Percentiles rank a stretch among this genome's conserved stretches.
These are phyloP conservation scores for Tulasnella sp. DNA, from an alignment of 768 basidiomycete species.

Conservation along the genomic window DNA sequence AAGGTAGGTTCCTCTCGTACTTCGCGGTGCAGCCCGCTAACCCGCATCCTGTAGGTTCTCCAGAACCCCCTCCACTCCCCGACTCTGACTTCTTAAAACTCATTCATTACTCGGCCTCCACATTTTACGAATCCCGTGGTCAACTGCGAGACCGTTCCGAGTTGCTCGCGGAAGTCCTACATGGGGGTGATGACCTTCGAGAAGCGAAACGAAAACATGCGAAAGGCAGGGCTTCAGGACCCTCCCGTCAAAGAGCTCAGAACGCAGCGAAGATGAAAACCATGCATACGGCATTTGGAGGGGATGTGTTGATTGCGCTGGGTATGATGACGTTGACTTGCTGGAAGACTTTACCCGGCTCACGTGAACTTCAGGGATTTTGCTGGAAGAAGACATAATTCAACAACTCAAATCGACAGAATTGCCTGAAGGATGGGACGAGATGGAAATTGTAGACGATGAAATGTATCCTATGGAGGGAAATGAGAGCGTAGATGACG, in stretches of 20 bases:
- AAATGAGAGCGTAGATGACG: conserved; percentile 45
- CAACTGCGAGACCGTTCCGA: conserved; percentile 5
- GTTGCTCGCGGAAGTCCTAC: neutral
- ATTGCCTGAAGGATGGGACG: conserved; percentile 49
- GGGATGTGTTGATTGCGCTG: conserved; percentile 66
- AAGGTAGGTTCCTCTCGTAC: neutral
- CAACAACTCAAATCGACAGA: conserved; percentile 39
- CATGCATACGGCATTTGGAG: conserved; percentile 74
- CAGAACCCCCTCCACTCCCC: neutral
- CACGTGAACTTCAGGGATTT: conserved; percentile 47
- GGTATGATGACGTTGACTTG: conserved; percentile 43
- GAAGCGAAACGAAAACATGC: conserved; percentile 40
- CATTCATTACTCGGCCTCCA: conserved; percentile 50
- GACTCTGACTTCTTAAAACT: conserved; percentile 46
- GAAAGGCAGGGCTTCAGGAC: conserved; percentile 31
- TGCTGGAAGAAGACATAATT: conserved; percentile 63
- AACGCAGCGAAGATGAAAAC: conserved; percentile 37
- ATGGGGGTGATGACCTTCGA: neutral
- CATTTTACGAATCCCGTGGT: conserved; percentile 54
- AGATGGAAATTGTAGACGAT: conserved; percentile 31
- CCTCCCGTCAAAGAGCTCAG: conserved; percentile 31
- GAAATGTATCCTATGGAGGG: conserved; percentile 54
- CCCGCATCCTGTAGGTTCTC: neutral
- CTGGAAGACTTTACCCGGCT: neutral
- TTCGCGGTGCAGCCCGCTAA: neutral